Evolutionary conservation across 345 rosid species (phyloP).

Genomic region (Lepidium aucheri): DNA sequence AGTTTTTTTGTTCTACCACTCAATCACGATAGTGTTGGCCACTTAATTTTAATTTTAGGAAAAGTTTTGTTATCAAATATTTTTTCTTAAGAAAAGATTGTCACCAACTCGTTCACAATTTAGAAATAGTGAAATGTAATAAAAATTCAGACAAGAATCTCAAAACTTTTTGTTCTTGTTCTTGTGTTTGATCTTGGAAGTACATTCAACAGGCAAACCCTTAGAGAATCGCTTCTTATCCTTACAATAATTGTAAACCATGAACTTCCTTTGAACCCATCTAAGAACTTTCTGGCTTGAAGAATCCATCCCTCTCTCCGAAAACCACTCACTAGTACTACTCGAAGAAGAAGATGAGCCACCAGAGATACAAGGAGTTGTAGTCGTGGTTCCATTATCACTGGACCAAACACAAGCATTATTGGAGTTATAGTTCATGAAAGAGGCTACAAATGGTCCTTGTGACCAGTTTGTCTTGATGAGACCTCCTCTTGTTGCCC

Average conservation of each 20-base stretch:
- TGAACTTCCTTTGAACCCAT: conserved; percentile 54
- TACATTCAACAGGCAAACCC: conserved; percentile 45
- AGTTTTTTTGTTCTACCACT: no score
- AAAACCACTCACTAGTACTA: conserved; percentile 23
- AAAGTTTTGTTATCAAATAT: no score
- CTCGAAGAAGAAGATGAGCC: conserved; percentile 16
- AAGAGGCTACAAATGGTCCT: conserved; percentile 63
- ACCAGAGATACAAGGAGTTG: conserved; percentile 8
- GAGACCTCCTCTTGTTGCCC: conserved; percentile 17
- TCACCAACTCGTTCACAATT: no score
- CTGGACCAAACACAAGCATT: conserved; percentile 43
- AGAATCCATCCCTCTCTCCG: conserved; percentile 29
- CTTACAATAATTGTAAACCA: conserved; percentile 61
- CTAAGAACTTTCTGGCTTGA: conserved; percentile 25
- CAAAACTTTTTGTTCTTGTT: background rate
- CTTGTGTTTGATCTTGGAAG: conserved; percentile 2
- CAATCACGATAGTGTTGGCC: no score
- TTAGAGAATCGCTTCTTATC: conserved; percentile 47
- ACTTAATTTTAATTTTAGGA: no score
- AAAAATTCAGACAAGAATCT: background rate
- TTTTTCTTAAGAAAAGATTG: no score
- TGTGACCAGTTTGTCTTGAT: conserved; percentile 21
- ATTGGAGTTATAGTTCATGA: conserved; percentile 41
- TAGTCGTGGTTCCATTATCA: conserved; percentile 9
- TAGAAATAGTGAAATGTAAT: background rate